These are phyloP conservation scores for Hypomyces rosellus DNA, from an alignment of 2,329 filamentous ascomycete species.

Conservation along the genomic window DNA sequence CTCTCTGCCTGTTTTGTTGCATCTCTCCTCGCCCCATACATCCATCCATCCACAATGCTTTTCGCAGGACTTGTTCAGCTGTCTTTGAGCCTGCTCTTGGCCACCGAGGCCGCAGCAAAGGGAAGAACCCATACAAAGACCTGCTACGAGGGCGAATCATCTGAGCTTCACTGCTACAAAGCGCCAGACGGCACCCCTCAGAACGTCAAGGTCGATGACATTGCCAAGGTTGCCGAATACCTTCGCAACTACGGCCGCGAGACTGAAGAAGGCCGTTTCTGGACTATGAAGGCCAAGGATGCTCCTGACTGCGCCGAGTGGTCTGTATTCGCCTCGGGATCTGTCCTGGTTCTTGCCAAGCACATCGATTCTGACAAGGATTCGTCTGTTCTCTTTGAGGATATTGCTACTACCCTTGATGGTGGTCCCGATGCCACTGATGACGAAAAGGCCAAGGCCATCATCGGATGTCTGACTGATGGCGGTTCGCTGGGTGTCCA, in stretches of 20 bases:
- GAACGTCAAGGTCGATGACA: slow-evolving; percentile 14
- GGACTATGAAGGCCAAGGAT: slow-evolving; percentile 14
- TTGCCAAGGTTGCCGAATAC: slow-evolving; percentile 15
- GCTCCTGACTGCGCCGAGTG: slow-evolving; percentile 20
- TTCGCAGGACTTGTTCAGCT: no score
- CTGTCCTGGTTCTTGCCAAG: slow-evolving; percentile 19
- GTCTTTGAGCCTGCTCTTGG: no score
- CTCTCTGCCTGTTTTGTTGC: no score
- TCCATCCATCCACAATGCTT: no score
- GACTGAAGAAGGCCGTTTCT: slow-evolving; percentile 9
- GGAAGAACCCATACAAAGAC: not conserved
- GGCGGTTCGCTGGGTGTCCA: slow-evolving; percentile 19
- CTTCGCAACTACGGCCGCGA: slow-evolving; percentile 9
- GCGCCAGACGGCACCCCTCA: slow-evolving; percentile 14
- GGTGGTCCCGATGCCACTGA: slow-evolving; percentile 14
- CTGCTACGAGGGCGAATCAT: slow-evolving; percentile 4
- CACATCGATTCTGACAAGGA: slow-evolving; percentile 16
- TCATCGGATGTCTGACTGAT: slow-evolving; percentile 23
- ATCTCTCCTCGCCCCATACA: no score
- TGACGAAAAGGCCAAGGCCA: slow-evolving; percentile 3
- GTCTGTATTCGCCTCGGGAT: slow-evolving; percentile 12
- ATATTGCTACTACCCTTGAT: slow-evolving; percentile 23
- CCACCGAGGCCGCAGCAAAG: no score
- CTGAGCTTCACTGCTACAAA: slow-evolving; percentile 16
- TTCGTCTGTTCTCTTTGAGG: slow-evolving; percentile 19